A percentile compares a stretch with the other conserved stretches of the same genome.
Evolutionary conservation across 148 eudicot genomes (phyloP).

Genomic region (Vaccinium vitisidaea): DNA sequence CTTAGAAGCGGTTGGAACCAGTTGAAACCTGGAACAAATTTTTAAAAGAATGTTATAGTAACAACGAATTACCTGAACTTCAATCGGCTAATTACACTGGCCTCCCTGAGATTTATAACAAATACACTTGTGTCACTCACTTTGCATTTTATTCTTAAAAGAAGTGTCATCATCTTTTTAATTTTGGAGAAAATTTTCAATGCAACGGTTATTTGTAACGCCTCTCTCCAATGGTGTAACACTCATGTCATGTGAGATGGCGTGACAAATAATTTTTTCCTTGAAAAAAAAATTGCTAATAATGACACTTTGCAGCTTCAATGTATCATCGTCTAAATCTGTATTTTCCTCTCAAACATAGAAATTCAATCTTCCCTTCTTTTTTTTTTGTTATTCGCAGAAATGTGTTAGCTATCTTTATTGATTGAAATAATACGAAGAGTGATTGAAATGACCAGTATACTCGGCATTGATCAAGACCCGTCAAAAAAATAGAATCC

Average conservation of each 20-base stretch:
- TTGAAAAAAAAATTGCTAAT: neutral
- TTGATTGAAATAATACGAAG: too few relatives aligned
- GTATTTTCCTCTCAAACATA: neutral
- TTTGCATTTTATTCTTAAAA: too few relatives aligned
- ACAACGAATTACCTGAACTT: neutral
- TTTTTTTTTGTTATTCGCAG: too few relatives aligned
- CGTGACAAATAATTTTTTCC: too few relatives aligned
- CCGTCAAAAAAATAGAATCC: too few relatives aligned
- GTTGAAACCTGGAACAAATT: neutral
- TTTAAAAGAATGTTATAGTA: too few relatives aligned
- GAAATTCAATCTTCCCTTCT: neutral
- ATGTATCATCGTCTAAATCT: neutral
- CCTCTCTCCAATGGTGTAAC: too few relatives aligned
- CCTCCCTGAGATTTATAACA: neutral
- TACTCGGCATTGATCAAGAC: neutral
- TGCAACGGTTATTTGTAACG: too few relatives aligned
- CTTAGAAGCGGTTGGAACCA: constrained; percentile 4
- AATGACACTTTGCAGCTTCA: neutral
- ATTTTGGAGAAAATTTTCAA: too few relatives aligned
- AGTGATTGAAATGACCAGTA: neutral
- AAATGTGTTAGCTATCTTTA: neutral
- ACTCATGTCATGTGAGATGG: too few relatives aligned
- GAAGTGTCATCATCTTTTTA: too few relatives aligned
- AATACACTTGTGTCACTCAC: neutral
- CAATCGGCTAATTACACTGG: neutral